Percentiles rank a stretch among this genome's conserved stretches.
phyloP scores from a whole-genome alignment of 2,329 filamentous ascomycete species.

The Lasiodiplodia sp. region DNA sequence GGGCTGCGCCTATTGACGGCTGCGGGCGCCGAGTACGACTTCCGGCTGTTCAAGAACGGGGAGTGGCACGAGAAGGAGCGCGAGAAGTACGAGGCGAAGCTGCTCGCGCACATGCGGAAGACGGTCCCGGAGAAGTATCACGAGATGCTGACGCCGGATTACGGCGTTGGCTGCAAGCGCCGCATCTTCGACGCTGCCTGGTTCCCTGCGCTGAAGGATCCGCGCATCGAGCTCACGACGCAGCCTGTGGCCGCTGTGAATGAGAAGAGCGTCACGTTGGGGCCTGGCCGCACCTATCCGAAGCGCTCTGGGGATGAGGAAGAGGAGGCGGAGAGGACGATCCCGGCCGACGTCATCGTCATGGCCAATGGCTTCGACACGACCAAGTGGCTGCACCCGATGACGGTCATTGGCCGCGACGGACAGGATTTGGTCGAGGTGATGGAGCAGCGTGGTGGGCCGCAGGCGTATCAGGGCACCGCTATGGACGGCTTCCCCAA shows the following conservation, averaged over 20 bases:
- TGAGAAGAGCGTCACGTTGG: slow-evolving; percentile 58
- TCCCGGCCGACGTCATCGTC: slow-evolving; percentile 67
- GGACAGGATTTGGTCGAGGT: slow-evolving; percentile 61
- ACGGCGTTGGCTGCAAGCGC: slow-evolving; percentile 69
- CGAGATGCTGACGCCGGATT: slow-evolving; percentile 68
- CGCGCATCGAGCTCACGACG: slow-evolving; percentile 63
- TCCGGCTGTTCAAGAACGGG: slow-evolving; percentile 56
- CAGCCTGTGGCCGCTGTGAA: slow-evolving; percentile 58
- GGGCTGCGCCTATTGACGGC: slow-evolving; percentile 56
- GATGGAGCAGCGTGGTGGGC: slow-evolving; percentile 66
- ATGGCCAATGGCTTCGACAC: slow-evolving; percentile 69
- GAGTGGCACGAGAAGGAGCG: slow-evolving; percentile 49
- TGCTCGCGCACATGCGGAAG: slow-evolving; percentile 56
- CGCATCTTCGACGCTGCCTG: slow-evolving; percentile 67
- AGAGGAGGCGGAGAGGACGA: slow-evolving; percentile 43
- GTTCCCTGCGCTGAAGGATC: slow-evolving; percentile 59
- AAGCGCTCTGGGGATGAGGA: slow-evolving; percentile 15
- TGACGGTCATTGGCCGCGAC: slow-evolving; percentile 60
- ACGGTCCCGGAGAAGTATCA: slow-evolving; percentile 66
- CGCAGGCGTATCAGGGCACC: slow-evolving; percentile 67
- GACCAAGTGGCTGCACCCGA: slow-evolving; percentile 60
- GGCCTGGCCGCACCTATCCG: slow-evolving; percentile 58
- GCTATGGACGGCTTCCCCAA: slow-evolving; percentile 69
- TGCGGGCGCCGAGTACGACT: slow-evolving; percentile 51
- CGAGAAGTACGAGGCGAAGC: slow-evolving; percentile 51